Evolutionary conservation across 805 yeast species (phyloP).

Genomic region (Schwanniomyces vanrijiae): DNA sequence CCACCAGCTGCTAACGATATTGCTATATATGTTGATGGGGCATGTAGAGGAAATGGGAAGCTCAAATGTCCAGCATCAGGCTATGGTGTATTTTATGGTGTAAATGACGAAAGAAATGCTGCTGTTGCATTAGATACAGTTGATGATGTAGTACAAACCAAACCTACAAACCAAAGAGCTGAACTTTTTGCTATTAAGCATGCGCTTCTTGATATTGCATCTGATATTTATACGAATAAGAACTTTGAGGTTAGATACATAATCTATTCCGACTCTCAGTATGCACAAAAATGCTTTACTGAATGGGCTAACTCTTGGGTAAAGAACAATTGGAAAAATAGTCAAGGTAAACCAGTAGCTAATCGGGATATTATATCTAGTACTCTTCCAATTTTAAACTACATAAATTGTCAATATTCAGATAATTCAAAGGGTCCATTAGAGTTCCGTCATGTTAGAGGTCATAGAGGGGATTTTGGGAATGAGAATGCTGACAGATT

Average conservation of each 20-base stretch:
- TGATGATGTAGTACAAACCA: constrained; percentile 13
- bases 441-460: constrained; percentile 60
- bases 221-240: constrained; percentile 26
- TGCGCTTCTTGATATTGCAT: constrained; percentile 48
- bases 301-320: constrained; percentile 62
- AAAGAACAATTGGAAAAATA: constrained; percentile 50
- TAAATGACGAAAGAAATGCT: constrained; percentile 50
- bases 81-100: constrained; percentile 73
- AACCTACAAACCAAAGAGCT: constrained; percentile 77
- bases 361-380: constrained; percentile 51
- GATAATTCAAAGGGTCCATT: neutral
- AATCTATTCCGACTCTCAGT: constrained; percentile 71
- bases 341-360: constrained; percentile 45
- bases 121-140: constrained; percentile 47
- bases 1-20: neutral
- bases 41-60: constrained; percentile 61
- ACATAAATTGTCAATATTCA: constrained; percentile 4
- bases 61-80: constrained; percentile 48
- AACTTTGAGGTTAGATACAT: constrained; percentile 24
- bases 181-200: constrained; percentile 67
- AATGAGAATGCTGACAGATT: constrained; percentile 76
- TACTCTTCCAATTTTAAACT: constrained; percentile 6
- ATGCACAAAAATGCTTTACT: constrained; percentile 55
- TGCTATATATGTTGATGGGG: constrained; percentile 74
- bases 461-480: constrained; percentile 69